A percentile compares a stretch with the other conserved stretches of the same genome.
These are phyloP conservation scores for Rhododendron griersonianum DNA, from an alignment of 148 eudicot genomes.

Conservation along the genomic window DNA sequence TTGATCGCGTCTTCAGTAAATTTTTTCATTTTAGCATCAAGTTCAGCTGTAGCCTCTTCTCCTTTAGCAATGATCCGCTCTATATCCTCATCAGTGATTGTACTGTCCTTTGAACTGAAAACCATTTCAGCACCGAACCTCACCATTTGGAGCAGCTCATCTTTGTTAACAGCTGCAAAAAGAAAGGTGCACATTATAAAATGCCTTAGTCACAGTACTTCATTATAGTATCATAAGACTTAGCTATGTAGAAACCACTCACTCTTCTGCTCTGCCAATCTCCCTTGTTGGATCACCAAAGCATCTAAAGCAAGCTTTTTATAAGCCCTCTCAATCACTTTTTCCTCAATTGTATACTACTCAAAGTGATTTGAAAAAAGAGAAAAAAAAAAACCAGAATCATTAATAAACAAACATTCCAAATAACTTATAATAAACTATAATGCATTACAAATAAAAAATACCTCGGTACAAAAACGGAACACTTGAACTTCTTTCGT, in stretches of 20 bases:
- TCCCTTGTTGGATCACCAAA: constrained; percentile 97
- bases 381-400: background rate
- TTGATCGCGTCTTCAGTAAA: constrained; percentile 98
- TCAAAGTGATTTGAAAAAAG: background rate
- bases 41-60: constrained; percentile 89
- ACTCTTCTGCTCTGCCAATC: constrained; percentile 95
- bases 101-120: constrained; percentile 80
- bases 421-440: background rate
- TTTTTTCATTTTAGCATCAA: constrained; percentile 98
- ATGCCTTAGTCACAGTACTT: background rate
- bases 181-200: background rate
- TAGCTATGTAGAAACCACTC: constrained; percentile 21
- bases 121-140: constrained; percentile 99
- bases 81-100: constrained; percentile 6
- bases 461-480: constrained; percentile 98
- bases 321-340: constrained; percentile 96
- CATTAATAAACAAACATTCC: background rate
- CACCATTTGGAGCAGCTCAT: constrained; percentile 98
- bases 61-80: constrained; percentile 7
- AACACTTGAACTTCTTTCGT: constrained; percentile 99
- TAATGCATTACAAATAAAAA: background rate
- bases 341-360: constrained; percentile 93
- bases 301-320: constrained; percentile 99
- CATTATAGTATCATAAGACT: background rate
- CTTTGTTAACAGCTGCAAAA: constrained; percentile 95